Base-by-base conservation (phyloP, 2,329 filamentous ascomycete genomes). In the Colletotrichum lini region DNA sequence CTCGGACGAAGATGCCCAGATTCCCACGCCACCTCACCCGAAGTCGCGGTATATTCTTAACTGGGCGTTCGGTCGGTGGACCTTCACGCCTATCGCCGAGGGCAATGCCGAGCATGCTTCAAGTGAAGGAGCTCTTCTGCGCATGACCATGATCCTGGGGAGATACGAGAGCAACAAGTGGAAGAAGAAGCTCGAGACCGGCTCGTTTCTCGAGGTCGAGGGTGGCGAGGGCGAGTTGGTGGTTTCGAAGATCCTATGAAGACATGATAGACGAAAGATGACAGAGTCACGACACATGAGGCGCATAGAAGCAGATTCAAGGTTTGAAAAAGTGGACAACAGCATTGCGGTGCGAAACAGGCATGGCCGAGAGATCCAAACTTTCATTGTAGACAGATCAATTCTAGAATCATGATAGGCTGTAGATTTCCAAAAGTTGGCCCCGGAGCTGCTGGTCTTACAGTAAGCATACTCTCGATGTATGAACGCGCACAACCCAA, bases 11-110 rank as follows among this genome's bases (percentile, higher is more conserved):
- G 85, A 87, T 49, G 77, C 77, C 9, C 74, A 80, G 5, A 76
- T 77, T 58, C 76, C 82, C 3, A 74, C 78, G 4, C 74, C 79
- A n/a, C 62, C 79, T 2, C 72, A 76, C 35, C 63, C 74, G 7
- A 66, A 77, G 10, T 79, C 78, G 2, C 87, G 93, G 66, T 98
- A 96, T 79, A 98, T 99, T 54, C 88, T 99, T 71, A 99, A 99
- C 80, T 99, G 96, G 96, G 96, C 96, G 0, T 99, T 99, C 82
- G 95, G 95, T 0, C 89, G 96, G 40, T 99, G 96, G 96, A 97
- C 91, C 0, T 98, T 96, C 78, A 97, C 95, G 2, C 86, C 89
- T 5, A 78, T 87, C 4, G 78, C 80, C 0, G 79, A 79, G 9
- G 77, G 78, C 1, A 78, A 79, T 2, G 78, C 77, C 12, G 88